Conservation (phyloP, 1,139 yeast species). For the Yamadazyma pseudoaaseri region DNA sequence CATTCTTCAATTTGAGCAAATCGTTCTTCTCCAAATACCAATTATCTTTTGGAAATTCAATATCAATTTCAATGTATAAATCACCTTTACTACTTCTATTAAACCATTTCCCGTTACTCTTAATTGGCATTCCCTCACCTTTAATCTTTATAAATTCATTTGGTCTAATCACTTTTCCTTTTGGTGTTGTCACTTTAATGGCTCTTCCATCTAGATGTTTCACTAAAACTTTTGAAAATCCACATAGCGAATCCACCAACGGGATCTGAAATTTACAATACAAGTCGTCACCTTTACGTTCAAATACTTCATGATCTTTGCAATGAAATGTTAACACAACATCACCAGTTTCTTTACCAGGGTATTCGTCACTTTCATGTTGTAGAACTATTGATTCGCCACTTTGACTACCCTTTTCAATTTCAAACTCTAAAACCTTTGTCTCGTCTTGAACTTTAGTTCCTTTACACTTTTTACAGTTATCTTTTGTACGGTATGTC, state of each 20-base stretch:
- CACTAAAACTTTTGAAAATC: constrained; percentile 67
- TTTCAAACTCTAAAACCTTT: constrained; percentile 74
- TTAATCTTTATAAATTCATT: constrained; percentile 65
- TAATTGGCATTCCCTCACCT: constrained; percentile 86
- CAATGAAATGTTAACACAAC: constrained; percentile 62
- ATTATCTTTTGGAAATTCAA: constrained; percentile 81
- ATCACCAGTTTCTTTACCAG: constrained; percentile 78
- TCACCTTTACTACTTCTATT: constrained; percentile 55
- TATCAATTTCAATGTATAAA: constrained; percentile 64
- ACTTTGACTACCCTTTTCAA: constrained; percentile 66
- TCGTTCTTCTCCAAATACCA: constrained; percentile 76
- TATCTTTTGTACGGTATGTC: constrained; percentile 61
- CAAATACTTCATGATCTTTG: constrained; percentile 45
- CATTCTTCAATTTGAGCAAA: constrained; percentile 47
- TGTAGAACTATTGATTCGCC: constrained; percentile 62
- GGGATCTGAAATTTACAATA: constrained; percentile 60
- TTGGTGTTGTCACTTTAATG: constrained; percentile 59
- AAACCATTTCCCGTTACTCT: constrained; percentile 35
- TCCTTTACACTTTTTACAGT: constrained; percentile 78
- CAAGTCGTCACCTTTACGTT: constrained; percentile 64
- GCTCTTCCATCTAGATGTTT: constrained; percentile 82
- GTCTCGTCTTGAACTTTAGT: constrained; percentile 60
- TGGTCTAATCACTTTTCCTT: constrained; percentile 80
- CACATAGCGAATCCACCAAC: constrained; percentile 79
- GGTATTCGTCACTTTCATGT: constrained; percentile 77